Evolutionary conservation across 2,329 filamentous ascomycete species (phyloP).

Genomic region (Chalara sp.): DNA sequence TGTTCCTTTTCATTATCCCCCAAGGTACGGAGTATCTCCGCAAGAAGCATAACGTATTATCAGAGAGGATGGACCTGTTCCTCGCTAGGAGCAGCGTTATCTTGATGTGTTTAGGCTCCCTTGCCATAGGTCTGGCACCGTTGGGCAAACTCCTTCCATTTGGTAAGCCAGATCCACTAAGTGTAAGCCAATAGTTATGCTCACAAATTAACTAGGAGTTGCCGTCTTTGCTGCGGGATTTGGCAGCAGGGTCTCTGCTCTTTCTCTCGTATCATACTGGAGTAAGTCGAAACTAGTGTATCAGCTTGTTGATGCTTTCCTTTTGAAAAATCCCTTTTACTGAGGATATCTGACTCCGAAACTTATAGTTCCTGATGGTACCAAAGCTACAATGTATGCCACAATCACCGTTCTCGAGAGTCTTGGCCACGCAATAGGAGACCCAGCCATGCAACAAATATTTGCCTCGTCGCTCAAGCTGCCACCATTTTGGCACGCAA

Average conservation of each 20-base stretch:
- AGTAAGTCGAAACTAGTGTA: background rate
- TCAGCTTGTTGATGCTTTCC: background rate
- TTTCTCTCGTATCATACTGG: conserved; percentile 22
- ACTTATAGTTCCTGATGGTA: conserved; percentile 10
- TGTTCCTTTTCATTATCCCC: conserved; percentile 24
- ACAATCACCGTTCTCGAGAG: conserved; percentile 24
- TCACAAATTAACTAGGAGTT: conserved; percentile 9
- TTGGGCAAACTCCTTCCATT: conserved; percentile 14
- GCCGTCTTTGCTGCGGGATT: conserved; percentile 22
- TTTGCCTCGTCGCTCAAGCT: conserved; percentile 20
- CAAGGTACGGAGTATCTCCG: conserved; percentile 13
- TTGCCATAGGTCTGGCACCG: conserved; percentile 18
- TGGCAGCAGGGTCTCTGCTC: conserved; percentile 22
- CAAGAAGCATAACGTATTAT: conserved; percentile 9
- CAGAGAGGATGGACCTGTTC: conserved; percentile 19
- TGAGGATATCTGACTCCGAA: no score
- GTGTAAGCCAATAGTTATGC: background rate
- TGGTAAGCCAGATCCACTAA: conserved; percentile 11
- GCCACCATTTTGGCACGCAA: conserved; percentile 18
- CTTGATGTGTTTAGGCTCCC: conserved; percentile 18
- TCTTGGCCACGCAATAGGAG: conserved; percentile 22
- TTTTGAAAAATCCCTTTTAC: background rate
- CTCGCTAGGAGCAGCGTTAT: conserved; percentile 19
- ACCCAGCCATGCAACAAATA: conserved; percentile 24
- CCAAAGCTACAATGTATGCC: conserved; percentile 23